phyloP scores from a whole-genome alignment of 352 stramenopile genomes.

The Phytophthora meadii region DNA sequence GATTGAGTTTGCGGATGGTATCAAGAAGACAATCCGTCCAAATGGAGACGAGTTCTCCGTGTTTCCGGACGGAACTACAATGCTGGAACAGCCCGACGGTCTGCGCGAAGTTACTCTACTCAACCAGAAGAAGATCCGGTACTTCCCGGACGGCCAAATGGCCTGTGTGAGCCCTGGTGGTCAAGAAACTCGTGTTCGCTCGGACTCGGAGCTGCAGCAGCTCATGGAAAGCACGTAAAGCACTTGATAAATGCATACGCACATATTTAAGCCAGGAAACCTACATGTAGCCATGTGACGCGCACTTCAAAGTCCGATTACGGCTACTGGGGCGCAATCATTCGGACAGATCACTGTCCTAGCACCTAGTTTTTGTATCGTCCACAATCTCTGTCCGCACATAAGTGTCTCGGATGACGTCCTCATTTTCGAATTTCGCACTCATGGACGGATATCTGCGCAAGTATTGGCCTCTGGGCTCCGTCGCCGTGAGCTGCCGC shows the following conservation, averaged over 20 bases:
- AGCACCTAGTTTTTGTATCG: conserved; percentile 2
- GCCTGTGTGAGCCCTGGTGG: conserved; percentile 53
- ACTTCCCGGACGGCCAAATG: conserved; percentile 80
- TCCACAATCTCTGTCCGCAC: conserved; percentile 5
- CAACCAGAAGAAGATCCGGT: conserved; percentile 74
- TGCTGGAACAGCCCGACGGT: conserved; percentile 77
- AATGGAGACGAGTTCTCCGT: conserved; percentile 83
- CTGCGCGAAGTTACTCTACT: conserved; percentile 82
- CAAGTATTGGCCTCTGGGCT: conserved; percentile 34
- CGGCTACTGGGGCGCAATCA: conserved; percentile 6
- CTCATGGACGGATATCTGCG: conserved; percentile 36
- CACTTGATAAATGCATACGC: conserved; percentile 5
- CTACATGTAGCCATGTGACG: background rate
- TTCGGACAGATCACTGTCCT: background rate
- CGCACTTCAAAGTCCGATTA: background rate
- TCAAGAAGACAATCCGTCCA: conserved; percentile 85
- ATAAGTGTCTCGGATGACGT: conserved; percentile 12
- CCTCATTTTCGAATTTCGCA: conserved; percentile 12
- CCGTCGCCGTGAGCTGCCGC: conserved; percentile 39
- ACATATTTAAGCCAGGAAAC: conserved; percentile 27
- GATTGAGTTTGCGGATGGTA: conserved; percentile 95
- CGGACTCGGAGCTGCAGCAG: conserved; percentile 65
- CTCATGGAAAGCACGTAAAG: conserved; percentile 54
- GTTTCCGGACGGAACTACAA: conserved; percentile 85
- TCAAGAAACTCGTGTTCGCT: conserved; percentile 63